Evolutionary conservation across 2,329 filamentous ascomycete species (phyloP).

Genomic region (Eutypella sp.): DNA sequence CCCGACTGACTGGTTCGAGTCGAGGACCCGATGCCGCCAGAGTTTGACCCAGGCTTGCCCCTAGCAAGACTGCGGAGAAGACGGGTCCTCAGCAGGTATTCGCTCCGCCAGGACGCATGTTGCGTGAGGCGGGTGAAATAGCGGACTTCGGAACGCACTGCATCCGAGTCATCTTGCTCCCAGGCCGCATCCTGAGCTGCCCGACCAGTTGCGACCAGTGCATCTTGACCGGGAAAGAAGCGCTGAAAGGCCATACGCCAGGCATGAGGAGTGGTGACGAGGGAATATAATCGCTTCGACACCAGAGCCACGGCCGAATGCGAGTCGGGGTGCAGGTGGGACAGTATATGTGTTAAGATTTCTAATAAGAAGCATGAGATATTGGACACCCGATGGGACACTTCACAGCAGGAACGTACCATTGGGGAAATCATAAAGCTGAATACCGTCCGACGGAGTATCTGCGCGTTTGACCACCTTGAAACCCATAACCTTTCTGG

Average conservation of each 20-base stretch:
- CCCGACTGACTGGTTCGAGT: constrained; percentile 45
- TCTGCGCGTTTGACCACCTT: constrained; percentile 48
- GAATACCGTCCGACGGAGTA: constrained; percentile 33
- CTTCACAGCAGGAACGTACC: constrained; percentile 48
- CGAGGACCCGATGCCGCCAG: constrained; percentile 46
- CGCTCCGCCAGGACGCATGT: constrained; percentile 89
- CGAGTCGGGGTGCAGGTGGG: constrained; percentile 81
- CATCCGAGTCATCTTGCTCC: constrained; percentile 45
- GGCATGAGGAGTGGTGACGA: constrained; percentile 87
- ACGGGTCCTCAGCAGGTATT: constrained; percentile 85
- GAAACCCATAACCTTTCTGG: constrained; percentile 48
- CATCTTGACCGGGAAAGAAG: constrained; percentile 76
- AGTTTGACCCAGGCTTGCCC: constrained; percentile 67
- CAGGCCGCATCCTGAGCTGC: constrained; percentile 32
- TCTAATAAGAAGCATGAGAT: constrained; percentile 50
- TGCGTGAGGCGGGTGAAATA: constrained; percentile 78
- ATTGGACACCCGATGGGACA: constrained; percentile 8
- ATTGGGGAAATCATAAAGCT: constrained; percentile 67
- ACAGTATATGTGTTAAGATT: constrained; percentile 85
- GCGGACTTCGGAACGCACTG: constrained; percentile 66
- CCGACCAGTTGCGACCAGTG: constrained; percentile 35
- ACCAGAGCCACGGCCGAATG: constrained; percentile 79
- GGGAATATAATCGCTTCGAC: constrained; percentile 76
- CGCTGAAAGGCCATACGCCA: constrained; percentile 92
- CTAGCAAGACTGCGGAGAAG: constrained; percentile 75